Evolutionary conservation across 208 protist species (phyloP).

Genomic region (Crithidia sp.): DNA sequence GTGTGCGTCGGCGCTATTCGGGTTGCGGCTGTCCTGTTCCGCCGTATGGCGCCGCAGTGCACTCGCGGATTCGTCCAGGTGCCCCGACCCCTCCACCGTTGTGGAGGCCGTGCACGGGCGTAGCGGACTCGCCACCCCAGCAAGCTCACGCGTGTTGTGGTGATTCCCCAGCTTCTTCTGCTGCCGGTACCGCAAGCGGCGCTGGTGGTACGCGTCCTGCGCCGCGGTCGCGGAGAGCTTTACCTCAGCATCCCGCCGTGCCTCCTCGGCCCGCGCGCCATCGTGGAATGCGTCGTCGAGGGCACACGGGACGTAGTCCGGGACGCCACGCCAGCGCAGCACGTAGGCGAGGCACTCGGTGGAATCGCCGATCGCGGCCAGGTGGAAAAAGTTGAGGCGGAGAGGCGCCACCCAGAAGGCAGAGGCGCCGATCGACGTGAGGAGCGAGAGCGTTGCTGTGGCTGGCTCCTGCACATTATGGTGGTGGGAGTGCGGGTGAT

Average conservation of each 20-base stretch:
- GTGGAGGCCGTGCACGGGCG: background rate
- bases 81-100: too few species aligned
- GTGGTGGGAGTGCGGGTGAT: background rate
- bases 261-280: slow-evolving; percentile 13
- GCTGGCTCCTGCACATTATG: background rate
- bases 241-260: slow-evolving; percentile 2
- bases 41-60: too few species aligned
- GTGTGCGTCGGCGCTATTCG: background rate
- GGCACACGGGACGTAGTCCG: slow-evolving; percentile 40
- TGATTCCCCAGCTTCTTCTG: slow-evolving; percentile 6
- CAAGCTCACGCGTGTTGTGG: slow-evolving; percentile 4
- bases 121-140: background rate
- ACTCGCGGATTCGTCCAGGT: too few species aligned
- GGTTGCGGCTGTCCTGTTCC: background rate
- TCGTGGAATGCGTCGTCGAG: slow-evolving; percentile 24
- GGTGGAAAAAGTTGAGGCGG: slow-evolving; percentile 44
- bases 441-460: slow-evolving; percentile 17
- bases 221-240: slow-evolving; percentile 14
- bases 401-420: slow-evolving; percentile 26
- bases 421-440: slow-evolving; percentile 6
- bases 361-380: slow-evolving; percentile 47
- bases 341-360: slow-evolving; percentile 49
- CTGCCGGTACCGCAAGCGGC: slow-evolving; percentile 9
- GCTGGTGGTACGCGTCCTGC: slow-evolving; percentile 17
- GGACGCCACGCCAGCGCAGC: slow-evolving; percentile 37